Conservation (phyloP, 2,329 filamentous ascomycete species). For the Neonectria faginata region DNA sequence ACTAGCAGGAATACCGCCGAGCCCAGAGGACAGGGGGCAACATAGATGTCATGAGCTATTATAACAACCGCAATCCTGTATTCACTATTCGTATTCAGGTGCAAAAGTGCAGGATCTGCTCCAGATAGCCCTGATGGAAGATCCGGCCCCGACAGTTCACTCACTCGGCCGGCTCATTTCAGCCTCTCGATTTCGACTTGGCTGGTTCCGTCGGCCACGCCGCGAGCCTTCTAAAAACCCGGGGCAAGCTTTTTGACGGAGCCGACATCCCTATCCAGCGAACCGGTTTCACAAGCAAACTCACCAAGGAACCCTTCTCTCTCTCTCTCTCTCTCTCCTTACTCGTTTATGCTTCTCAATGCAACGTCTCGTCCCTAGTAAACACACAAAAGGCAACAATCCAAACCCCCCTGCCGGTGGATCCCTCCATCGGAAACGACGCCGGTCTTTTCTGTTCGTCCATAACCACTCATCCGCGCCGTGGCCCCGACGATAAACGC, state of each 20-base stretch:
- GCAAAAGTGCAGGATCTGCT: conserved; percentile 19
- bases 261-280: not conserved
- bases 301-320: not conserved
- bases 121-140: conserved; percentile 9
- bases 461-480: conserved; percentile 13
- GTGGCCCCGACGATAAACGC: conserved; percentile 20
- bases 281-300: not conserved
- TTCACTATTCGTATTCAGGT: no score
- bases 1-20: conserved; percentile 6
- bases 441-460: not conserved
- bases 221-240: not conserved
- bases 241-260: not conserved
- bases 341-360: conserved; percentile 5
- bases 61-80: not conserved
- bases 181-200: conserved; percentile 23
- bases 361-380: conserved; percentile 3
- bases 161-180: conserved; percentile 20
- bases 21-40: not conserved
- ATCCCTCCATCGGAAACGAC: conserved; percentile 9
- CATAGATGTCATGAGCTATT: not conserved
- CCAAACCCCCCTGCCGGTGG: conserved; percentile 1
- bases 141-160: conserved; percentile 28
- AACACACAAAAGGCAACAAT: not conserved
- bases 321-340: not conserved
- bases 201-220: conserved; percentile 25